Conservation (phyloP, 106 monocot species). For the Dioscorea alata region DNA sequence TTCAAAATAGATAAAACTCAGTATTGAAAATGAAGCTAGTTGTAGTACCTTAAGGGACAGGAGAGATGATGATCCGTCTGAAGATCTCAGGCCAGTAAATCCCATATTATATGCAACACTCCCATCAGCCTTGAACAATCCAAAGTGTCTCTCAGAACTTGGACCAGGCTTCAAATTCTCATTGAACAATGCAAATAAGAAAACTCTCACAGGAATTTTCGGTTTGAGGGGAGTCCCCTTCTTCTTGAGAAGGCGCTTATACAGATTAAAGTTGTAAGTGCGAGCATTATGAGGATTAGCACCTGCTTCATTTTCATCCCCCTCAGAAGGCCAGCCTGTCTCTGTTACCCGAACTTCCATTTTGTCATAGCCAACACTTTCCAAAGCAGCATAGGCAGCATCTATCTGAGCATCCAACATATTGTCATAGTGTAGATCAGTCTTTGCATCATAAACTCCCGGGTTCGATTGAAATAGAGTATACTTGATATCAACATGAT, state of each 20-base stretch:
- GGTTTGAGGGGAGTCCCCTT: constrained; percentile 84
- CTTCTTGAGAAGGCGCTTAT: constrained; percentile 63
- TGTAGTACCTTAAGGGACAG: constrained; percentile 40
- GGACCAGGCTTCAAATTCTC: constrained; percentile 76
- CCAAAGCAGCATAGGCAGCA: constrained; percentile 77
- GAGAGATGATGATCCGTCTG: constrained; percentile 30
- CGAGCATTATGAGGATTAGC: constrained; percentile 66
- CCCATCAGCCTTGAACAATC: constrained; percentile 85
- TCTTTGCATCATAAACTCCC: constrained; percentile 65
- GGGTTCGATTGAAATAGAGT: constrained; percentile 63
- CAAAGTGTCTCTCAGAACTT: constrained; percentile 73
- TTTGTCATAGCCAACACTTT: constrained; percentile 50
- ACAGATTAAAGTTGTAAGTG: constrained; percentile 79
- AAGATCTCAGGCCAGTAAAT: constrained; percentile 34
- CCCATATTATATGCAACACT: constrained; percentile 90
- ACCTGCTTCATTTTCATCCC: constrained; percentile 68
- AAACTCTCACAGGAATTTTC: constrained; percentile 58
- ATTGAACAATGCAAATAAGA: constrained; percentile 88
- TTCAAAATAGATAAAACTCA: not conserved
- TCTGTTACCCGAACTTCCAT: constrained; percentile 85
- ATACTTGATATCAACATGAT: constrained; percentile 78
- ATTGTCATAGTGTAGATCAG: constrained; percentile 82
- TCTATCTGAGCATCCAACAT: constrained; percentile 93
- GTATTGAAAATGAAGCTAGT: not conserved
- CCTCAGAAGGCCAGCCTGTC: constrained; percentile 87